A percentile compares a stretch with the other conserved stretches of the same genome.
These are phyloP conservation scores for Beauveria asiatica DNA, from an alignment of 2,329 filamentous ascomycete species.

Conservation along the genomic window DNA sequence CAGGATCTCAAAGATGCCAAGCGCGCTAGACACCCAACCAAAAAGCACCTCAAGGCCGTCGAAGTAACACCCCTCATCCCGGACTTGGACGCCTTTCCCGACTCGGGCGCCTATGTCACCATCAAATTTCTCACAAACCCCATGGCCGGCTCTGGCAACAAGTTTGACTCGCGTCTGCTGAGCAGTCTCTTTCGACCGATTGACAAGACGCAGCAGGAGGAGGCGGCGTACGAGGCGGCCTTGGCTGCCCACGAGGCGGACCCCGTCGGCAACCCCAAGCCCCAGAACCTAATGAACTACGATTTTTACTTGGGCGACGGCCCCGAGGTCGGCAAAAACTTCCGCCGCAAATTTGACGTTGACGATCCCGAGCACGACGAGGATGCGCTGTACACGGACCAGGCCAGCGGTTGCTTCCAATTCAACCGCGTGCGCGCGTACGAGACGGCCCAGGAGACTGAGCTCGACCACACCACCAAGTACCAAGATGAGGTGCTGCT, in stretches of 20 bases:
- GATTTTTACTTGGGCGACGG: slow-evolving; percentile 55
- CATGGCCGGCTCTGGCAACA: slow-evolving; percentile 37
- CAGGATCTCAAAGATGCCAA: slow-evolving; percentile 44
- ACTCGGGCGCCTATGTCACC: slow-evolving; percentile 60
- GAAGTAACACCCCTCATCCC: slow-evolving; percentile 55
- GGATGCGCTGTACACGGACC: slow-evolving; percentile 45
- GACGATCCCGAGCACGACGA: slow-evolving; percentile 47
- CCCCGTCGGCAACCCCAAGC: slow-evolving; percentile 45
- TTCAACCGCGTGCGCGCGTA: slow-evolving; percentile 57
- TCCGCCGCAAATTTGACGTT: slow-evolving; percentile 53
- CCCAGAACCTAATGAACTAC: slow-evolving; percentile 53
- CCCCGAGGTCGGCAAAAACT: slow-evolving; percentile 38
- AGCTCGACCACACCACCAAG: slow-evolving; percentile 49
- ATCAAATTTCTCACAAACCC: slow-evolving; percentile 62
- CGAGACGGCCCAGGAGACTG: slow-evolving; percentile 51
- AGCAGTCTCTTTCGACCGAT: slow-evolving; percentile 54
- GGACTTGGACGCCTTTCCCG: slow-evolving; percentile 60
- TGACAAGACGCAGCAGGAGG: slow-evolving; percentile 45
- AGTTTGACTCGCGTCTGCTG: slow-evolving; percentile 54
- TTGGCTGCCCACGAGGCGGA: slow-evolving; percentile 48
- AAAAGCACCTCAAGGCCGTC: slow-evolving; percentile 48
- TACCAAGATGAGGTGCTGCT: slow-evolving; percentile 57
- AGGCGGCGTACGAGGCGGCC: slow-evolving; percentile 41
- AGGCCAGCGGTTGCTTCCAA: slow-evolving; percentile 44
- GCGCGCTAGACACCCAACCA: slow-evolving; percentile 49